Conservation (phyloP, 108 stramenopile species). For the Pelagomonas calceolata region DNA sequence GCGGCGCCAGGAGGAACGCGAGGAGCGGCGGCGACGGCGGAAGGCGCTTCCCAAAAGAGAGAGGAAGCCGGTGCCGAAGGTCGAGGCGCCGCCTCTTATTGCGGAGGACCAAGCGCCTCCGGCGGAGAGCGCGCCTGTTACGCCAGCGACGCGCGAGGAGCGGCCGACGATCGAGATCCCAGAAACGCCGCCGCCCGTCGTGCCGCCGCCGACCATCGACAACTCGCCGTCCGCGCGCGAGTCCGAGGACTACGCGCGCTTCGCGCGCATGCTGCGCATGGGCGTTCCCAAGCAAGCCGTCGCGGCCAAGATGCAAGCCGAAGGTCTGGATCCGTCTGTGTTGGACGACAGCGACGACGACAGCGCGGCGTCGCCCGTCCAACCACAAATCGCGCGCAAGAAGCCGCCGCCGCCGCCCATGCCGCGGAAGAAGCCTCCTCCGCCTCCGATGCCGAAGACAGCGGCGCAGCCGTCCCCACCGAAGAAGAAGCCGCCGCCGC, state of each 20-base stretch:
- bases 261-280: slow-evolving; percentile 66
- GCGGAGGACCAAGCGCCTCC: too few relatives aligned
- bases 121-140: too few relatives aligned
- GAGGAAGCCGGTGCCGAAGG: too few relatives aligned
- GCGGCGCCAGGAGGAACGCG: not conserved
- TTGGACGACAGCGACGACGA: slow-evolving; percentile 69
- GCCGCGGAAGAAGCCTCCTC: too few relatives aligned
- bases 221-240: not conserved
- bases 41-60: too few relatives aligned
- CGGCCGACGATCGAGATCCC: too few relatives aligned
- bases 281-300: slow-evolving; percentile 70
- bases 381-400: too few relatives aligned
- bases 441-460: not conserved
- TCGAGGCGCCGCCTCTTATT: too few relatives aligned
- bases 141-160: too few relatives aligned
- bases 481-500: not conserved
- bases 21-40: not conserved
- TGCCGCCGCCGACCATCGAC: not conserved
- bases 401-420: too few relatives aligned
- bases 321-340: slow-evolving; percentile 62
- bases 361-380: slow-evolving; percentile 40
- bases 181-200: too few relatives aligned
- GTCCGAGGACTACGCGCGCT: slow-evolving; percentile 55
- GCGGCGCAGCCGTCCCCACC: not conserved
- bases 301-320: slow-evolving; percentile 70